Evolutionary conservation across 2,329 filamentous ascomycete species (phyloP).

Genomic region (Didymellaceae sp.): DNA sequence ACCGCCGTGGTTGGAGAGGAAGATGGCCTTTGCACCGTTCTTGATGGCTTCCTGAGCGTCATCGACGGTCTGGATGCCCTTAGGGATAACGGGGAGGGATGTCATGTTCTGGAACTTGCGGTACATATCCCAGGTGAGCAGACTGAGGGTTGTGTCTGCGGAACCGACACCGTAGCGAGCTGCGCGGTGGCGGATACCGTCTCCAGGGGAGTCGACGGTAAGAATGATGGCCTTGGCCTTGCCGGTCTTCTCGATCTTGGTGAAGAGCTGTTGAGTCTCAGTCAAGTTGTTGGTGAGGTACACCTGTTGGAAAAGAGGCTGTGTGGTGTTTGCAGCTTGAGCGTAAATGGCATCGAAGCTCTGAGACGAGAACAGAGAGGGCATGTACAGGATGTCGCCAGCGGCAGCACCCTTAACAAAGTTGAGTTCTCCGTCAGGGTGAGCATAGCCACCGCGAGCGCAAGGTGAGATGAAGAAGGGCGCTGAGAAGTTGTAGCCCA

Average conservation of each 20-base stretch:
- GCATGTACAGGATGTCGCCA: conserved; percentile 60
- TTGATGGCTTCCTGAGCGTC: conserved; percentile 48
- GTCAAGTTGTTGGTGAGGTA: conserved; percentile 46
- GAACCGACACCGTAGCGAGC: conserved; percentile 41
- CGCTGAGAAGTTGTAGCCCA: conserved; percentile 61
- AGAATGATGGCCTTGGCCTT: conserved; percentile 50
- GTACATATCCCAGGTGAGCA: conserved; percentile 46
- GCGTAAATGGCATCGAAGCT: conserved; percentile 43
- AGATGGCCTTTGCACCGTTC: conserved; percentile 48
- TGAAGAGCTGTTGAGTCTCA: conserved; percentile 41
- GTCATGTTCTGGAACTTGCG: conserved; percentile 48
- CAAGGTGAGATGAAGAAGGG: conserved; percentile 63
- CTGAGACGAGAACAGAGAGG: conserved; percentile 46
- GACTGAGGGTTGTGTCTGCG: conserved; percentile 39
- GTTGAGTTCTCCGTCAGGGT: conserved; percentile 58
- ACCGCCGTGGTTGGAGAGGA: conserved; percentile 53
- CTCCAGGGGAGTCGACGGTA: conserved; percentile 51
- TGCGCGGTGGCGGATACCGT: conserved; percentile 48
- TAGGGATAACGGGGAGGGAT: conserved; percentile 48
- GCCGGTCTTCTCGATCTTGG: conserved; percentile 40
- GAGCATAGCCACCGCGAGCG: conserved; percentile 49
- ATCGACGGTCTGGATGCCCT: conserved; percentile 51
- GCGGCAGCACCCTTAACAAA: conserved; percentile 58
- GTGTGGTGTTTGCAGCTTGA: conserved; percentile 28
- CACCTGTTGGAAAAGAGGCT: conserved; percentile 52